Base-by-base conservation (phyloP, 257 asterid species). In the Jacaranda mimosifolia region DNA sequence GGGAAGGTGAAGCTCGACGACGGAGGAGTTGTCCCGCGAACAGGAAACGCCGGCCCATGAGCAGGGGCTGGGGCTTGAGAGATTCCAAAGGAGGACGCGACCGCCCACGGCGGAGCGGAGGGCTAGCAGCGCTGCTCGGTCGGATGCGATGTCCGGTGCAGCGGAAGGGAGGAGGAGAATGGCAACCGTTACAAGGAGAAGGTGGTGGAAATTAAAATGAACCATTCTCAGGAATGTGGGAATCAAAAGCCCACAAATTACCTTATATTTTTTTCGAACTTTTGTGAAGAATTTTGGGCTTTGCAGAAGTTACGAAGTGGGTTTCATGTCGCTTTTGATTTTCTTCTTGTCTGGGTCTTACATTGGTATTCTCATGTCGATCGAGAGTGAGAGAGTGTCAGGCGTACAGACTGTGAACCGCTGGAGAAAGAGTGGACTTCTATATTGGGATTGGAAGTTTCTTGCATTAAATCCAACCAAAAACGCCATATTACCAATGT, bases 31-130 rank as follows among this genome's bases (percentile, higher is more conserved):
- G 1, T 32, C 85, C 18, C 77, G 63, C 52, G 94, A 75, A 69
- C 98, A 94, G 21, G 17, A 40, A 26, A 94, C 92, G 9, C 98
- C 98, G 3, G 84, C 21, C 97, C 97, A 94, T 9, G 76, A 63
- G 81, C 98, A 94, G 8, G 93, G 85, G 14, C 81, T 81, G 26
- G 87, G 71, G 63, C 76, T 83, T 18, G 97, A 74, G 21, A 83
- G 57, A 75, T 94, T 85, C 98, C 98, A 94, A 55, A 83, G 55
- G 32, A 69, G 85, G 8, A 83, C 75, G 65, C 98, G 97, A 3
- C 96, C 97, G 2, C 96, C 87, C 7, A 94, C 88, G 52, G 91
- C 85, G 14, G 90, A 59, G 4, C 97, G 96, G 64, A 94, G 85
- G 53, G 93, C 83, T 3, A 92, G 18, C 5, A 94, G 92, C 1